Base-by-base conservation (phyloP, 2,329 filamentous ascomycete species). In the Tolypocladium sp. region DNA sequence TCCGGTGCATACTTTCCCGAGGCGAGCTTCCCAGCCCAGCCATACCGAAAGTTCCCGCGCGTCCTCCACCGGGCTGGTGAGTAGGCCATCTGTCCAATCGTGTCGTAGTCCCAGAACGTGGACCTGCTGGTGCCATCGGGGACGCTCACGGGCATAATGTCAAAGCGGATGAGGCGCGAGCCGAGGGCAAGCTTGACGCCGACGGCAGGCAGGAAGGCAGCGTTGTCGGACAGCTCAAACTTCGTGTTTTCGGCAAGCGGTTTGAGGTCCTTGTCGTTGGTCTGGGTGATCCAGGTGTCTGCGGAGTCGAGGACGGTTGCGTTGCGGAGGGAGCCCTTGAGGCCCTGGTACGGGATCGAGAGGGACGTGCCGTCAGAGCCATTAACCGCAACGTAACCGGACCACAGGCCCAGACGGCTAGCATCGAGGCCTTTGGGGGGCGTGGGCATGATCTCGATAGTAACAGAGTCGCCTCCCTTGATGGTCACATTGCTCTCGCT, bases 261-360 rank as follows among this genome's bases (percentile, higher is more conserved):
- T 17, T 69, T 62, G 22, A 57, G 62, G 5, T 54, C 51, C 2
- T 42, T 44, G 56, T 73, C 70, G 4, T 58, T 64, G 13, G 67
- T 70, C 51, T 67, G 59, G 27, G 70, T 63, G 38, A 78, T 67
- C 49, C 70, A 70, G 27, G 70, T 72, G 17, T 62, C 62, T 60
- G 71, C 40, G 1, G 35, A 13, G 2, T 70, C 71, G 5, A 79
- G 67, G 4, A 77, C 73, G 12, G 62, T 65, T 8, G 71, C 68
- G 65, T 71, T 69, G 33, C 70, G 70, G 55, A 65, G 60, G 44
- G 68, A 66, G 38, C 67, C 69, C 15, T 58, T 63, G n/a, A 71
- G 62, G 20, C 72, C 72, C 55, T 69, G 62, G 63, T 76, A 75
- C 13, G 73, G 73, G 7, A 76, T 64, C 1, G 65, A 65, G n/a